phyloP scores from a whole-genome alignment of 805 yeast genomes.

The Pichia scutulata region DNA sequence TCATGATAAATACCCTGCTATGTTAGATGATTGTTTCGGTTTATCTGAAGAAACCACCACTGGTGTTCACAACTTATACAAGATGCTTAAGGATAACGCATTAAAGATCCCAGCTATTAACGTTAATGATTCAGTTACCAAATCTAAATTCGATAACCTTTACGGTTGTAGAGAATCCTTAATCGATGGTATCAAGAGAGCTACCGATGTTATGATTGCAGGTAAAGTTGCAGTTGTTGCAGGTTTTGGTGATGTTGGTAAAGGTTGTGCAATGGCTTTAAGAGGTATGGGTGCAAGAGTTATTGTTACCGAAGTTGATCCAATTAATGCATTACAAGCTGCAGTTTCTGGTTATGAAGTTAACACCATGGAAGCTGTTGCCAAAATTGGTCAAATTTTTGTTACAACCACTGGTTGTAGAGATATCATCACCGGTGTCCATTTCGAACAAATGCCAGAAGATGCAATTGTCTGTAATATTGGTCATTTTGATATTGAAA shows the following conservation, averaged over 20 bases:
- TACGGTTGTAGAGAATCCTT: conserved; percentile 99
- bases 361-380: conserved; percentile 89
- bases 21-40: conserved; percentile 92
- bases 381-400: conserved; percentile 88
- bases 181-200: conserved; percentile 98
- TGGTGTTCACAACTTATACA: conserved; percentile 98
- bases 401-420: conserved; percentile 99
- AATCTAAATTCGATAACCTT: conserved; percentile 98
- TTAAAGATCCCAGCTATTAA: conserved; percentile 99
- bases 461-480: conserved; percentile 99
- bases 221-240: conserved; percentile 99
- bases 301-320: conserved; percentile 94
- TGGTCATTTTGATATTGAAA: conserved; percentile 99
- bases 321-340: conserved; percentile 98
- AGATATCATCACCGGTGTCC: conserved; percentile 87
- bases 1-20: conserved; percentile 96
- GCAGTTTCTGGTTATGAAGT: conserved; percentile 99
- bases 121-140: conserved; percentile 98
- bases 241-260: conserved; percentile 99
- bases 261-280: conserved; percentile 99
- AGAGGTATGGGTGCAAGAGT: conserved; percentile 99
- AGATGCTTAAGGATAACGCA: conserved; percentile 79
- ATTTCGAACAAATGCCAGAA: conserved; percentile 92
- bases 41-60: conserved; percentile 98
- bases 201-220: conserved; percentile 99